A percentile compares a stretch with the other conserved stretches of the same genome.
Conservation (phyloP, 1,284 basidiomycete genomes). For the Neotropicomus parvogracilis region DNA sequence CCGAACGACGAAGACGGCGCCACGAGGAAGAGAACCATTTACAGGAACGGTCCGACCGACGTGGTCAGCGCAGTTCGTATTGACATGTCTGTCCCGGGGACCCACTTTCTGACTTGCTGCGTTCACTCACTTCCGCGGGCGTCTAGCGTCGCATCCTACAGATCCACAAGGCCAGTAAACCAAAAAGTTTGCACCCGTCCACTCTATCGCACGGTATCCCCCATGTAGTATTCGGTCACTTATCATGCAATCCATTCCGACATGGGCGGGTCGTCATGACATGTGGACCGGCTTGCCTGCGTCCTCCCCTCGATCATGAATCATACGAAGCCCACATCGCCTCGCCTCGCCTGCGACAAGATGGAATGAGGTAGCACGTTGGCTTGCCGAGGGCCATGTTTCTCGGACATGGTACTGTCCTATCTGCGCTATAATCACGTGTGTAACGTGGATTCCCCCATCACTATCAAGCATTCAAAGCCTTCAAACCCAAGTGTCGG, state of each 20-base stretch:
- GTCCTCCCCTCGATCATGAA: background rate
- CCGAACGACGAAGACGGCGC: slow-evolving; percentile 24
- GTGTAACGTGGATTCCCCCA: no score
- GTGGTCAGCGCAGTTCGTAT: slow-evolving; percentile 3
- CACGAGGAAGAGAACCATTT: slow-evolving; percentile 19
- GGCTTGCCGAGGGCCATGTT: no score
- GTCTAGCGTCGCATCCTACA: slow-evolving; percentile 8
- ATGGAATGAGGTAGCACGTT: background rate
- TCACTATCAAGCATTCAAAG: no score
- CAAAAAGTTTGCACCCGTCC: background rate
- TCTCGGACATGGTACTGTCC: no score
- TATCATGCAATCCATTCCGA: slow-evolving; percentile 2
- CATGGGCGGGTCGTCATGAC: slow-evolving; percentile 6
- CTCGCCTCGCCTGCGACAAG: background rate
- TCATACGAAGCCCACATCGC: background rate
- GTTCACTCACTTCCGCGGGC: no score
- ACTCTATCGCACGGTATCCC: background rate
- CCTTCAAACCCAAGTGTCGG: no score
- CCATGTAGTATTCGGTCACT: slow-evolving; percentile 3
- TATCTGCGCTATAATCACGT: no score
- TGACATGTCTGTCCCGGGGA: background rate
- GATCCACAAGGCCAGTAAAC: slow-evolving; percentile 12
- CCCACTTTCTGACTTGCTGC: slow-evolving; percentile 14
- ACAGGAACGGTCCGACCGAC: background rate
- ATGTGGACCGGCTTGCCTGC: background rate